Evolutionary conservation across 2,329 filamentous ascomycete genomes (phyloP).

Genomic region (Chaetothyriales sp.): DNA sequence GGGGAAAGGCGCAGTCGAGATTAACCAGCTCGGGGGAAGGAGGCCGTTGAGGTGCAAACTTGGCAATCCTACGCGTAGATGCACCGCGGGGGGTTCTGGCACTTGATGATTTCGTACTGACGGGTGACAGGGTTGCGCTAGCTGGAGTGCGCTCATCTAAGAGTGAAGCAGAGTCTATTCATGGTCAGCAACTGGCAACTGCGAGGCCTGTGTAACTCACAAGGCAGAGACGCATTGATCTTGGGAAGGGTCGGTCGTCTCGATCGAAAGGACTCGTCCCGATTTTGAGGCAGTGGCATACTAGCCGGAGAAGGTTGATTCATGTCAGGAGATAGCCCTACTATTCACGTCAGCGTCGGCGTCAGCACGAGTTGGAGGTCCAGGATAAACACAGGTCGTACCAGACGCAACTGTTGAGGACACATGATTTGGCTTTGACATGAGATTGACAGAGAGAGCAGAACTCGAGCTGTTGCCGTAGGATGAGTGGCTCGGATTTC

Average conservation of each 20-base stretch:
- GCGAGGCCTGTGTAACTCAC: constrained; percentile 10
- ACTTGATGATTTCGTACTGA: constrained; percentile 36
- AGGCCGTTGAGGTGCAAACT: constrained; percentile 25
- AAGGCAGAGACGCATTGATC: constrained; percentile 9
- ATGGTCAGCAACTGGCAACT: constrained; percentile 3
- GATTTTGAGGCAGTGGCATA: constrained; percentile 6
- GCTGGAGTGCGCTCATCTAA: constrained; percentile 43
- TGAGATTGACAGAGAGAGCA: constrained; percentile 62
- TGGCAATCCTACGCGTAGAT: constrained; percentile 23
- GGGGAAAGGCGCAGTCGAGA: constrained; percentile 39
- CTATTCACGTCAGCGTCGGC: constrained; percentile 5
- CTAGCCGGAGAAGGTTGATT: constrained; percentile 6
- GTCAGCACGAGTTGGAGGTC: constrained; percentile 7
- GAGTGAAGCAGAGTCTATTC: background rate
- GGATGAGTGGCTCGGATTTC: constrained; percentile 58
- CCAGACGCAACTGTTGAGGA: constrained; percentile 34
- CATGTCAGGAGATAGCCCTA: constrained; percentile 1
- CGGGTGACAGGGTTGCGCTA: constrained; percentile 51
- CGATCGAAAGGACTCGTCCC: constrained; percentile 1
- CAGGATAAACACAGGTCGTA: constrained; percentile 6
- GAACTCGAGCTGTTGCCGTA: constrained; percentile 81
- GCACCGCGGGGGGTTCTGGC: constrained; percentile 25
- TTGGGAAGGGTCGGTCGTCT: constrained; percentile 10
- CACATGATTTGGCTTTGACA: constrained; percentile 70
- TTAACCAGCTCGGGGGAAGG: constrained; percentile 33